Evolutionary conservation across 148 eudicot genomes (phyloP), one percentile per base, ranked within the genome.

Genomic region (Fagopyrum homotropicum): DNA sequence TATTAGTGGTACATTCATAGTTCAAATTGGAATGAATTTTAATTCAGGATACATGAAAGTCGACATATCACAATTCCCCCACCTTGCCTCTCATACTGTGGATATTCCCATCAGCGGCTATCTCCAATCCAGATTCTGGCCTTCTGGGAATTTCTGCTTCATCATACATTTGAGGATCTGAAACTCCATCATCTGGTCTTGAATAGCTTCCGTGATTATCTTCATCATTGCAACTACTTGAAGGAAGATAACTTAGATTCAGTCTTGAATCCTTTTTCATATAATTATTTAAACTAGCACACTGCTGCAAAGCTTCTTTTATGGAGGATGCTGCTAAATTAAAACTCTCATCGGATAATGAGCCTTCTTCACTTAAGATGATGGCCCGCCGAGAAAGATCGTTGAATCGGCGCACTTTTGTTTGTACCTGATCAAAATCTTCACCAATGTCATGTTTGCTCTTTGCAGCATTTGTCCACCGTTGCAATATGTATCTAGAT

Each of bases 351-450:
- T 83, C 80, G 51, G 92, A 86, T 48, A 85, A 55, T 14, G 92
- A 89, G 44, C 92, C 92, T 81, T 87, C 92, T 79, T 89, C 92
- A 26, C 88, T 86, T 80, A 89, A 75, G 63, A 89, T 84, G 76
- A 89, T 79, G 72, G 90, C 92, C 69, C 92, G 78, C 70, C 86
- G 84, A 79, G 90, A 89, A 75, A 89, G 81, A 78, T 85, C 90
- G 79, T 86, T 89, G 52, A 82, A 89, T 26, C 88, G 81, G 12
- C 92, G 90, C 68, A 87, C 86, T 82, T 83, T 89, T 59, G 76
- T 75, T 72, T 85, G 90, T 29, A 86, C 80, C 73, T 86, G 85
- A 48, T 89, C 90, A 48, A 85, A 76, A 48, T 81, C 86, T 74
- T 81, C 87, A 30, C 79, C 77, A 19, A 89, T 86, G 12, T 79